Evolutionary conservation across 257 asterid genomes (phyloP).

Genomic region (Solanum bukasovii): DNA sequence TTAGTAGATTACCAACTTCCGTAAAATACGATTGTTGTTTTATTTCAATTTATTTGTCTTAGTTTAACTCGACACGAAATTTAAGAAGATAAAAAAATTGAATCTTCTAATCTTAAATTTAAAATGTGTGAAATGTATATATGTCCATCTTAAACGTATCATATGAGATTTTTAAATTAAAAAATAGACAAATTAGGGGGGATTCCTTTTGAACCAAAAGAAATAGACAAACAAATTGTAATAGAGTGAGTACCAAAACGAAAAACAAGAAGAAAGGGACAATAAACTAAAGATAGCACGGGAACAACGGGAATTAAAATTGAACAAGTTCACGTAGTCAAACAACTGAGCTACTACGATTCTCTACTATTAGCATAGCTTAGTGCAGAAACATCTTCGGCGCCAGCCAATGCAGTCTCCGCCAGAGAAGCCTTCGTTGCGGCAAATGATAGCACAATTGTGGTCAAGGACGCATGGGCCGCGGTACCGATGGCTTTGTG

Average conservation of each 20-base stretch:
- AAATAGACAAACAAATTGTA: no score
- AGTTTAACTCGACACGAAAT: no score
- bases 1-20: no score
- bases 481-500: slow-evolving; percentile 10
- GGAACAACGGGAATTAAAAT: no score
- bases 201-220: no score
- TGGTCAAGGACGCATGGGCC: slow-evolving; percentile 5
- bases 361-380: not conserved
- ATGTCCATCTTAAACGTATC: not conserved
- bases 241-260: not conserved
- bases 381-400: slow-evolving; percentile 20
- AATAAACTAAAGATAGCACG: not conserved
- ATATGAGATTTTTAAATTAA: no score
- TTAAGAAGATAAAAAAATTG: no score
- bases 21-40: no score
- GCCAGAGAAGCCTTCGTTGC: slow-evolving; percentile 16
- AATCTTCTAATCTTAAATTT: no score
- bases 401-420: slow-evolving; percentile 14
- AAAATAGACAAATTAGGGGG: no score
- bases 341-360: not conserved
- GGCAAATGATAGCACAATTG: slow-evolving; percentile 17
- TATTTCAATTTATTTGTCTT: no score
- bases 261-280: not conserved
- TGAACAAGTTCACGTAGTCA: not conserved
- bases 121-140: no score